Conservation (phyloP, 208 protist genomes). For the Novymonas esmeraldas region DNA sequence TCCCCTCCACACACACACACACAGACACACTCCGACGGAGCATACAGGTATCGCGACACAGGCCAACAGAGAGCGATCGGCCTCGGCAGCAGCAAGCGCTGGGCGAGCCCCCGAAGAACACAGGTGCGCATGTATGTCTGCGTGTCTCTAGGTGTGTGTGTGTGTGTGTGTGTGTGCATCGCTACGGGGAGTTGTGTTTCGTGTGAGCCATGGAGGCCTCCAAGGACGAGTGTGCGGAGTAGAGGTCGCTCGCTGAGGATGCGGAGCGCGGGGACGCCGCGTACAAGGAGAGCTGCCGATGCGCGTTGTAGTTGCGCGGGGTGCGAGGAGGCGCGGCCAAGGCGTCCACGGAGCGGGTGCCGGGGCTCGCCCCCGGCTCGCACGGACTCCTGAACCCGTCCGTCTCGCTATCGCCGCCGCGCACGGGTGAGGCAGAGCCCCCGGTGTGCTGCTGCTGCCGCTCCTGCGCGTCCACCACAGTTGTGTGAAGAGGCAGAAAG, state of each 20-base stretch:
- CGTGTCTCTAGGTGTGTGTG: no score
- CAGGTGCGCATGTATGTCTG: no score
- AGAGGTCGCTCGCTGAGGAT: constrained; percentile 27
- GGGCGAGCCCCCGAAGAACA: no score
- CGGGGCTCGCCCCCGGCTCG: not conserved
- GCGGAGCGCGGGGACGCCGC: constrained; percentile 15
- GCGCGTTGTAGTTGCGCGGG: constrained; percentile 30
- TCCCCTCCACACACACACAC: not conserved
- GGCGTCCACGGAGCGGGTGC: not conserved
- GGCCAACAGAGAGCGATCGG: no score
- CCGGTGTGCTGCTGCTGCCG: no score
- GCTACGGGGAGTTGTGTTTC: constrained; percentile 9
- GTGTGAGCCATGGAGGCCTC: constrained; percentile 1
- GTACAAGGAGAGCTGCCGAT: constrained; percentile 11
- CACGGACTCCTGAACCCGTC: constrained; percentile 18
- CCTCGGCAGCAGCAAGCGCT: no score
- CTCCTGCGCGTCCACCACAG: constrained; percentile 21
- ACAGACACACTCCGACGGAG: not conserved
- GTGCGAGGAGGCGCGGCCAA: constrained; percentile 16
- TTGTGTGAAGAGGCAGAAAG: constrained; percentile 5
- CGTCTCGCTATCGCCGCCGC: constrained; percentile 3
- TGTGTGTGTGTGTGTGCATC: not conserved
- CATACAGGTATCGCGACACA: not conserved
- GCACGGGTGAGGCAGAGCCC: constrained; percentile 11
- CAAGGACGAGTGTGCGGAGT: constrained; percentile 13